A percentile compares a stretch with the other conserved stretches of the same genome.
Conservation (phyloP, 1,139 yeast genomes). For the Pichia sp. region DNA sequence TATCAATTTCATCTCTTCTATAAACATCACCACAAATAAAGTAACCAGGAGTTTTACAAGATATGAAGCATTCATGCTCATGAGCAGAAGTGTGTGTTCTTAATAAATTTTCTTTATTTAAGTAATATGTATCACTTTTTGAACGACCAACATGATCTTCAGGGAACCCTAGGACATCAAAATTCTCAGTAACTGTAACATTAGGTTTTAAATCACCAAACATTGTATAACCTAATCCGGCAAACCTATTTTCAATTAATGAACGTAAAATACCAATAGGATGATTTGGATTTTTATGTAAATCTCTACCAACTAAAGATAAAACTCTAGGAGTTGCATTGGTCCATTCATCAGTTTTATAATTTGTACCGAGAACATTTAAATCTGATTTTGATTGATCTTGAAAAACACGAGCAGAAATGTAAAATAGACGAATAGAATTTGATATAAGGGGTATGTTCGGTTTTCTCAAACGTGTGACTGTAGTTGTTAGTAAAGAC, state of each 20-base stretch:
- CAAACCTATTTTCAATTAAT: slow-evolving; percentile 62
- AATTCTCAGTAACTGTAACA: slow-evolving; percentile 76
- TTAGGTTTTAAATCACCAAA: slow-evolving; percentile 79
- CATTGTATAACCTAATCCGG: slow-evolving; percentile 66
- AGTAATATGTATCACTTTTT: slow-evolving; percentile 85
- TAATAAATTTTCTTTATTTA: slow-evolving; percentile 62
- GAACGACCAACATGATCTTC: slow-evolving; percentile 90
- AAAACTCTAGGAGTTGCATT: slow-evolving; percentile 75
- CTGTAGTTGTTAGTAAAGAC: not conserved
- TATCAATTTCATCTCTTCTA: slow-evolving; percentile 89
- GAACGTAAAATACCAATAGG: slow-evolving; percentile 84
- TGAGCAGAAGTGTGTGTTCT: slow-evolving; percentile 95
- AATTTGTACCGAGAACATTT: slow-evolving; percentile 44
- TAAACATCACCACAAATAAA: slow-evolving; percentile 94
- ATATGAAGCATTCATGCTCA: slow-evolving; percentile 74
- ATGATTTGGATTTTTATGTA: slow-evolving; percentile 69
- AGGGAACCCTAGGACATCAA: slow-evolving; percentile 89
- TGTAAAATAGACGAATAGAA: not conserved
- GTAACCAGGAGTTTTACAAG: slow-evolving; percentile 73
- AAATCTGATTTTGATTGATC: slow-evolving; percentile 18
- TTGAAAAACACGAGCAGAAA: not conserved
- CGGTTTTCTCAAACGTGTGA: not conserved
- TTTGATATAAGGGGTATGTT: not conserved
- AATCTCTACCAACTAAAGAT: slow-evolving; percentile 59
- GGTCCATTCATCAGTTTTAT: slow-evolving; percentile 71